Evolutionary conservation across 345 rosid species (phyloP).

Genomic region (Pugionium cornutum): DNA sequence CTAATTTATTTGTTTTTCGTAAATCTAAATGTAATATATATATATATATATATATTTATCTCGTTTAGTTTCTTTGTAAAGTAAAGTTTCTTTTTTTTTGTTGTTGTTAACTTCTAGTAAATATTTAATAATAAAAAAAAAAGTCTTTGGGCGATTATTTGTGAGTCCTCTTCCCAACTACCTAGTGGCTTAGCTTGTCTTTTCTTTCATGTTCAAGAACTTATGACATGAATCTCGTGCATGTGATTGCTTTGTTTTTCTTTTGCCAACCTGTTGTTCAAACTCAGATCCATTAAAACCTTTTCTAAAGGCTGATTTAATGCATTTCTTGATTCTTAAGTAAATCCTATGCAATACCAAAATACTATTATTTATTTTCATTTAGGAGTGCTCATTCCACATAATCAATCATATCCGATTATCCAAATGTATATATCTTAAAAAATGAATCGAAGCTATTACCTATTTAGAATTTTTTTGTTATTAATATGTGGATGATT

Average conservation of each 20-base stretch:
- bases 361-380: not conserved
- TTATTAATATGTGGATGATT: too few relatives aligned
- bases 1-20: too few relatives aligned
- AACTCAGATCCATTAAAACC: not conserved
- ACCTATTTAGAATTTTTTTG: too few relatives aligned
- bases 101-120: not conserved
- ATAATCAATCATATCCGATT: too few relatives aligned
- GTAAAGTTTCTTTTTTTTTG: not conserved
- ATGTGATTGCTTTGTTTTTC: not conserved
- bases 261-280: not conserved
- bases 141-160: not conserved
- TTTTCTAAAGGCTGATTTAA: not conserved
- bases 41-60: too few relatives aligned
- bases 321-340: not conserved
- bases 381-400: too few relatives aligned
- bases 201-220: not conserved
- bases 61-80: not conserved
- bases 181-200: not conserved
- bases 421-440: too few relatives aligned
- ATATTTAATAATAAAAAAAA: not conserved
- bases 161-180: not conserved
- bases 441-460: too few relatives aligned
- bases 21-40: too few relatives aligned
- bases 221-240: conserved; percentile 24
- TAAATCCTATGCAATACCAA: not conserved